phyloP scores from a whole-genome alignment of 2,329 filamentous ascomycete species.

The Fusarium buharicum region DNA sequence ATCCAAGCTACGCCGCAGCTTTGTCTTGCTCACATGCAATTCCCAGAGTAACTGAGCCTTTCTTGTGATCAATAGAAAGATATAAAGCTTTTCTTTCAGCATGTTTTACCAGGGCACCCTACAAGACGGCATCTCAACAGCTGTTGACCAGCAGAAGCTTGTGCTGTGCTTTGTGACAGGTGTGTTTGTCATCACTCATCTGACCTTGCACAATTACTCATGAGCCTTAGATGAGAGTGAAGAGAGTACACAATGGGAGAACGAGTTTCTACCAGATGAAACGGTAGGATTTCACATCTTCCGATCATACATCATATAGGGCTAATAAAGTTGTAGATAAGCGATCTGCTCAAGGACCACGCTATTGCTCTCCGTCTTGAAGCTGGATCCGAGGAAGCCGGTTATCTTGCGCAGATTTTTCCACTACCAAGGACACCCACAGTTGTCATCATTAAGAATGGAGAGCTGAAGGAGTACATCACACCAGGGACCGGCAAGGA shows the following conservation, averaged over 20 bases:
- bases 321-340: slow-evolving; percentile 58
- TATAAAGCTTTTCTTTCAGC: not conserved
- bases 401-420: slow-evolving; percentile 83
- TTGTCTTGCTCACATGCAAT: slow-evolving; percentile 5
- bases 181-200: slow-evolving; percentile 51
- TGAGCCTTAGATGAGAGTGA: slow-evolving; percentile 57
- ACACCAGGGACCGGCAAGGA: slow-evolving; percentile 70
- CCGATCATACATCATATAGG: not conserved
- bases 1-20: slow-evolving; percentile 5
- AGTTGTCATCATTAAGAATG: slow-evolving; percentile 82
- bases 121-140: slow-evolving; percentile 81
- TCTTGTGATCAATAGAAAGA: not conserved
- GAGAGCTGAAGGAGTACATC: slow-evolving; percentile 81
- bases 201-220: slow-evolving; percentile 20
- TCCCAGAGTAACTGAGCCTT: not conserved
- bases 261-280: slow-evolving; percentile 70
- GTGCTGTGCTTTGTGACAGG: slow-evolving; percentile 88
- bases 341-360: slow-evolving; percentile 65
- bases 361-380: slow-evolving; percentile 76
- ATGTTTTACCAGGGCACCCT: slow-evolving; percentile 88
- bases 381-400: slow-evolving; percentile 81
- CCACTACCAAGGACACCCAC: slow-evolving; percentile 82
- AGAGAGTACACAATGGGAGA: slow-evolving; percentile 78
- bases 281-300: slow-evolving; percentile 56
- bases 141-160: slow-evolving; percentile 78